Evolutionary conservation across 495 filamentous ascomycete species (phyloP), one percentile per base, ranked within the genome.

Genomic region (Aspergillus hancockii): DNA sequence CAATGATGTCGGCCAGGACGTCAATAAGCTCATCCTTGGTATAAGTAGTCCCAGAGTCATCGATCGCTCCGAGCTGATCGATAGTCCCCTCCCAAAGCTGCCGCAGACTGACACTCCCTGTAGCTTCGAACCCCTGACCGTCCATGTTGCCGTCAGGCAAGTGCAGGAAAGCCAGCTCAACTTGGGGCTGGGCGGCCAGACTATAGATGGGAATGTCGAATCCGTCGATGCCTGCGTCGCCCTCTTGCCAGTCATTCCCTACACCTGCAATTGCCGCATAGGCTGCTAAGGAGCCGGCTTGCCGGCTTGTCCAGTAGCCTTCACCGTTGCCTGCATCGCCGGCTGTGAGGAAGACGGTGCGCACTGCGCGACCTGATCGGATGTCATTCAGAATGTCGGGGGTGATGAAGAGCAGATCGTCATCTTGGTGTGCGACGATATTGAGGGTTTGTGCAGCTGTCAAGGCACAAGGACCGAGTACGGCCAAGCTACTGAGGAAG

Each of bases 301-400:
- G 50, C 5, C 61, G 64, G 13, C 32, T 25, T 12, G n/a, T 25
- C 58, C 57, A 63, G 53, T 63, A 67, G 23, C 13, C 49, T 9
- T 54, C 14, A 21, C 47, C 45, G 16, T 34, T 70, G 86, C 90
- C 64, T 86, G 88, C 56, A 85, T 92, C 71, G 89, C 90, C 63
- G 88, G 91, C 71, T 87, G 91, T 68, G 88, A 94, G 75, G 90
- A 94, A 71, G 90, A 95, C 60, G 86, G 91, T 71, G 66, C 72
- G 55, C 47, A 94, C 53, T 59, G 62, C 49, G 59, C 71, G 59
- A 65, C 88, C 49, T 81, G 34, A 46, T 8, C 52, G 31, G 12
- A 67, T 49, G 12, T 63, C 43, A 28, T 51, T 38, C 8, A 58
- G 49, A 0, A 67, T 18, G 36, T 63, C 58, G 1, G 64, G 64